Base-by-base conservation (phyloP, 768 basidiomycete species). In the Tylopilus sp. region DNA sequence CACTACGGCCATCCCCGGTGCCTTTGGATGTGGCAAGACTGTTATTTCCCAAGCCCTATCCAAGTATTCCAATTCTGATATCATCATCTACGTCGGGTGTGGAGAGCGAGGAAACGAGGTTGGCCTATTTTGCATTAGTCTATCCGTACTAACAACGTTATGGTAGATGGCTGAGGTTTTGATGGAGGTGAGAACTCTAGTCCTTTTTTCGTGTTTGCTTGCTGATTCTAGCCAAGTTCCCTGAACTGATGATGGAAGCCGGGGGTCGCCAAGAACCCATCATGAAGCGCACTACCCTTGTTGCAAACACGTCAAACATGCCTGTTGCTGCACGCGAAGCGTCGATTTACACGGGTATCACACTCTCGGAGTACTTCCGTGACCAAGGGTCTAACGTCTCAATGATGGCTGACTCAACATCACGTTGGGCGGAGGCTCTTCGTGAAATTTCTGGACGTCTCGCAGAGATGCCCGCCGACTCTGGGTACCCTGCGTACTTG, bases 301-400 rank as follows among this genome's bases (percentile, higher is more conserved):
- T 99, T 55, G 97, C 97, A 60, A 99, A 99, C 71, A 99, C 97
- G 3, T 99, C 97, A 45, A 98, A 98, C 77, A 99, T 99, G 97
- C 97, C 97, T 61, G 97, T 99, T 62, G 97, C 97, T 40, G 97
- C 97, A 40, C 92, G 97, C 60, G 97, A 99, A 74, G 97, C 97
- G 6, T 98, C 96, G 19, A 98, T 99, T 69, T 99, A 99, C 75
- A 99, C 97, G 48, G 97, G 97, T 63, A 98, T 98, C 74, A 98
- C 97, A 1, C 84, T 98, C 21, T 94, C 97, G 24, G 97, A 99
- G 67, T 98, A 98, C 76, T 98, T 97, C 89, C 91, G 97, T 73
- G 97, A 99, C 72, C 97, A 98, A 71, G 97, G 97, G 19, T 85
- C 80, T 66, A 94, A 98, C 64, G 96, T 98, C 36, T 86, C 96